A percentile compares a stretch with the other conserved stretches of the same genome.
Conservation (phyloP, 1,284 basidiomycete genomes). For the Tylopilus orsonianus region DNA sequence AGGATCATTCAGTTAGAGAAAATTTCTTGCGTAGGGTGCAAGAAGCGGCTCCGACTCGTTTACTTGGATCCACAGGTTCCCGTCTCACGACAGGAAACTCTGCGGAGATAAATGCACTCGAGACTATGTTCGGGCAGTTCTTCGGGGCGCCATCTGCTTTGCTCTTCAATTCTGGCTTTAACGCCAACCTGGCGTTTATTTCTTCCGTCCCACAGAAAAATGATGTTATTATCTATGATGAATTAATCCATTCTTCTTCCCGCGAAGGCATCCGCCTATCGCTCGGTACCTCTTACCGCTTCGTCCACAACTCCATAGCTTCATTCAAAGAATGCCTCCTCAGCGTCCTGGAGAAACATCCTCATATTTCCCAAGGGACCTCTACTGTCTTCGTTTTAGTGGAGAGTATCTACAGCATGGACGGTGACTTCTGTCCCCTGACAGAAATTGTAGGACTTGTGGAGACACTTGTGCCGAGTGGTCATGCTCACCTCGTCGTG, state of each 20-base stretch:
- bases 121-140: constrained; percentile 12
- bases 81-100: constrained; percentile 53
- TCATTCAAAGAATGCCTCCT: constrained; percentile 30
- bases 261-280: constrained; percentile 56
- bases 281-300: constrained; percentile 33
- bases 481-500: constrained; percentile 40
- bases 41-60: constrained; percentile 19
- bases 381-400: constrained; percentile 49
- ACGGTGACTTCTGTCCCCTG: constrained; percentile 60
- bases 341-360: constrained; percentile 24
- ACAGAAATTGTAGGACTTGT: constrained; percentile 39
- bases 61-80: constrained; percentile 59
- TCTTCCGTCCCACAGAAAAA: constrained; percentile 47
- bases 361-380: constrained; percentile 22
- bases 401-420: constrained; percentile 66
- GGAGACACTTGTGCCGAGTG: constrained; percentile 35
- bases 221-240: constrained; percentile 60
- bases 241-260: constrained; percentile 56
- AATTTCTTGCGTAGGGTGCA: constrained; percentile 36
- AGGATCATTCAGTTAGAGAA: constrained; percentile 34
- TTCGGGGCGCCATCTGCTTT: constrained; percentile 40
- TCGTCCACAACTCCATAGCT: constrained; percentile 48
- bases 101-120: constrained; percentile 16
- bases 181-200: constrained; percentile 60
- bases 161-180: constrained; percentile 62